phyloP scores from a whole-genome alignment of 2,329 filamentous ascomycete species.

The Daldinia eschscholtzii region DNA sequence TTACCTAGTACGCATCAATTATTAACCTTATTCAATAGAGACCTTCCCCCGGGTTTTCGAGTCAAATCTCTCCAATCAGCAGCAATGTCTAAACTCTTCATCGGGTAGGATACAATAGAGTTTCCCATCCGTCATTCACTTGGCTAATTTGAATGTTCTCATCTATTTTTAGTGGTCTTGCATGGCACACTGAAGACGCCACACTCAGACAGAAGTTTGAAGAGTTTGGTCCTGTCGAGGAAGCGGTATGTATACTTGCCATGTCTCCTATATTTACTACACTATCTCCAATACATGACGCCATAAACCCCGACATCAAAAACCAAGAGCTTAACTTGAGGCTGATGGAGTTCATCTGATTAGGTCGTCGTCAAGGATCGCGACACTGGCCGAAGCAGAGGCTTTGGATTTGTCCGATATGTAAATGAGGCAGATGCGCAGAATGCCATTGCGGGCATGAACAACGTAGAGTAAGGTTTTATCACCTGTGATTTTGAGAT shows the following conservation, averaged over 20 bases:
- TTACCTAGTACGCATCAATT: slow-evolving; percentile 10
- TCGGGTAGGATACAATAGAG: slow-evolving; percentile 74
- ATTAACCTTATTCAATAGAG: slow-evolving; percentile 31
- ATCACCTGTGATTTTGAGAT: background rate
- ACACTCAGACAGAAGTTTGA: slow-evolving; percentile 92
- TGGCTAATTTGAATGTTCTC: slow-evolving; percentile 34
- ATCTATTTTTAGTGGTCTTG: slow-evolving; percentile 78
- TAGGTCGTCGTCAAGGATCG: slow-evolving; percentile 98
- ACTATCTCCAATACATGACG: background rate
- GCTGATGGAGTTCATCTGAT: slow-evolving; percentile 39
- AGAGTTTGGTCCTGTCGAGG: slow-evolving; percentile 89
- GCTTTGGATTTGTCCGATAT: slow-evolving; percentile 97
- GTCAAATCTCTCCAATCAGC: slow-evolving; percentile 27
- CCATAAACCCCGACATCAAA: background rate
- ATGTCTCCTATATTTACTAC: background rate
- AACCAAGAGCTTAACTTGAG: background rate
- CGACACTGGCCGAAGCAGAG: slow-evolving; percentile 94
- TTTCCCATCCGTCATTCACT: slow-evolving; percentile 24
- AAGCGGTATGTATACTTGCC: slow-evolving; percentile 79
- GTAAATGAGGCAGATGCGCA: slow-evolving; percentile 80
- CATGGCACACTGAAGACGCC: slow-evolving; percentile 96
- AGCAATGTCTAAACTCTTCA: slow-evolving; percentile 92
- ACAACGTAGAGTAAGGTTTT: slow-evolving; percentile 84
- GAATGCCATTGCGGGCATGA: slow-evolving; percentile 82
- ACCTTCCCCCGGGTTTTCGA: slow-evolving; percentile 10